These are phyloP conservation scores for Colletotrichum costaricense DNA, from an alignment of 2,329 filamentous ascomycete species.

Conservation along the genomic window DNA sequence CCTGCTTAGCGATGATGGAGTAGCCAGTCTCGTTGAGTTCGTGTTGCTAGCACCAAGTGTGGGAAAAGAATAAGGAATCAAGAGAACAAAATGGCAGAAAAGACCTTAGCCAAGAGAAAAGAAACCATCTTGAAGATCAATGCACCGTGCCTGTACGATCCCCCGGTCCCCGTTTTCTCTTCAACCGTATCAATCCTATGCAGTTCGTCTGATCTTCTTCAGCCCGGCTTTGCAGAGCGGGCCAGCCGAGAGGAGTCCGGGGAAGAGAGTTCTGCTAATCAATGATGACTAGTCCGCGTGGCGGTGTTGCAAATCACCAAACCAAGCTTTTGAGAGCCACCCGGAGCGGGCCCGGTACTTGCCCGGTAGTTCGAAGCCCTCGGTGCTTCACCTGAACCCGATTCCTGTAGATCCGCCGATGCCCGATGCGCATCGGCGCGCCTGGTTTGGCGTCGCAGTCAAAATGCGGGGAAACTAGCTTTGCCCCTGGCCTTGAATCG, in stretches of 20 bases:
- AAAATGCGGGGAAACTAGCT: constrained; percentile 10
- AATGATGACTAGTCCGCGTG: not conserved
- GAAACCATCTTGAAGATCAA: not conserved
- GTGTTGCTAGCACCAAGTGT: not conserved
- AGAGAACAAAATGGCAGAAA: not conserved
- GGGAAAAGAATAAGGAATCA: not conserved
- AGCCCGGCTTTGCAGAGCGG: not conserved
- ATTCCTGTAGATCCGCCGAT: constrained; percentile 28
- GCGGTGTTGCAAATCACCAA: not conserved
- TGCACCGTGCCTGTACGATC: not conserved
- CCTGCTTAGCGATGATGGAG: not conserved
- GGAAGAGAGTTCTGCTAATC: not conserved
- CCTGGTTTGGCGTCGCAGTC: not conserved
- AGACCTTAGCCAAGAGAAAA: not conserved
- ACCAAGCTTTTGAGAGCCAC: constrained; percentile 12
- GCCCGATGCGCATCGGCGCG: constrained; percentile 18
- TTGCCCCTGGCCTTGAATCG: not conserved
- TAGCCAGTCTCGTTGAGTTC: not conserved
- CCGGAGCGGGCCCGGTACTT: not conserved
- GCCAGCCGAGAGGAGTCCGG: not conserved
- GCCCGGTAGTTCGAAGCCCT: constrained; percentile 2
- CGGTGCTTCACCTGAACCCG: not conserved
- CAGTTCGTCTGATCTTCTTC: not conserved
- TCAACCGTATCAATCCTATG: not conserved
- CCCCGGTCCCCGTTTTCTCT: not conserved